These are phyloP conservation scores for Solidago caesia DNA, from an alignment of 129 eudicot species.

Conservation along the genomic window DNA sequence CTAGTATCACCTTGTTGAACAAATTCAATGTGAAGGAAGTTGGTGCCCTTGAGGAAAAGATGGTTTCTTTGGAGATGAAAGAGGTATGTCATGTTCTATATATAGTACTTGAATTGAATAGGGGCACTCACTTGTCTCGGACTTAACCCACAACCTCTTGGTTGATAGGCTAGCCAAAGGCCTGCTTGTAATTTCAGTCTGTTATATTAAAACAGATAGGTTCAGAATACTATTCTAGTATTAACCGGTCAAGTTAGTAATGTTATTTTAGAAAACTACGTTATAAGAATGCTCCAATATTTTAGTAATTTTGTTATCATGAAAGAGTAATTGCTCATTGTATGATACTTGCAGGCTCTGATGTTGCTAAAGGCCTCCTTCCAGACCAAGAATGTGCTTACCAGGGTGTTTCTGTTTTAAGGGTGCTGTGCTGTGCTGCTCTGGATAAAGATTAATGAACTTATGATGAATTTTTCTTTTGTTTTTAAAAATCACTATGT, in stretches of 20 bases:
- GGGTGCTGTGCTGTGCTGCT: not conserved
- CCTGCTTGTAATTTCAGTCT: too few species aligned
- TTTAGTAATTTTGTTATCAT: too few species aligned
- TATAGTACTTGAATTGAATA: too few species aligned
- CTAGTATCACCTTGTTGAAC: conserved; percentile 40
- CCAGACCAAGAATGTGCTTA: conserved; percentile 28
- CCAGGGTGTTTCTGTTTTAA: conserved; percentile 33
- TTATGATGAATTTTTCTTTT: not conserved
- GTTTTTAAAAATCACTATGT: not conserved
- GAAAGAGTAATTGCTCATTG: not conserved
- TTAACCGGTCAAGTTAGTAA: too few species aligned
- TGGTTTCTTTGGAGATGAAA: conserved; percentile 37
- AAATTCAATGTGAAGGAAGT: conserved; percentile 43
- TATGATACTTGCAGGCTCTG: conserved; percentile 27
- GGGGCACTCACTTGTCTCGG: too few species aligned
- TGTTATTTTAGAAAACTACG: too few species aligned
- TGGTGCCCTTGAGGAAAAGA: conserved; percentile 39
- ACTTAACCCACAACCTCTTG: too few species aligned
- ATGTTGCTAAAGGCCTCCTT: conserved; percentile 37
- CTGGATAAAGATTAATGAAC: conserved; percentile 1
- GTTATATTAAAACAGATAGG: too few species aligned
- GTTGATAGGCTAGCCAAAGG: too few species aligned
- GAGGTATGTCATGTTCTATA: conserved; percentile 32
- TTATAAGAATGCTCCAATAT: too few species aligned
- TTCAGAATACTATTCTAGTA: too few species aligned